phyloP scores from a whole-genome alignment of 2,329 filamentous ascomycete genomes.

The Colletotrichum orbiculare region DNA sequence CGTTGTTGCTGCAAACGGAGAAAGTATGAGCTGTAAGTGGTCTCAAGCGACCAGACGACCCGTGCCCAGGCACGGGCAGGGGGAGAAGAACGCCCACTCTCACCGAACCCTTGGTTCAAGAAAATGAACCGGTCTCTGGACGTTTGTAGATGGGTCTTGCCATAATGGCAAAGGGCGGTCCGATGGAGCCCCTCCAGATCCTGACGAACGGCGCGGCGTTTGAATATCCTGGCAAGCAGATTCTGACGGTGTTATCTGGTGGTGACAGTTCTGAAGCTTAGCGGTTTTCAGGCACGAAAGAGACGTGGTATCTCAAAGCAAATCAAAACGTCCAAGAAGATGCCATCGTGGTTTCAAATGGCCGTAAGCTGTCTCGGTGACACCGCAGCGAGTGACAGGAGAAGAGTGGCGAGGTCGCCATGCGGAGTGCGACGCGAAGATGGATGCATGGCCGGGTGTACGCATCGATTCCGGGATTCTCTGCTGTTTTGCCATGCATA shows the following conservation, averaged over 20 bases:
- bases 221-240: neutral
- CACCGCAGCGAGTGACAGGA: constrained; percentile 49
- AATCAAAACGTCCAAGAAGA: constrained; percentile 30
- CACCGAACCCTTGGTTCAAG: constrained; percentile 12
- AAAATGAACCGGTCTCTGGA: constrained; percentile 13
- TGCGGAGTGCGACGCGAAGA: constrained; percentile 40
- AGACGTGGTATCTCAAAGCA: constrained; percentile 1
- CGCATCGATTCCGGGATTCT: constrained; percentile 49
- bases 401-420: constrained; percentile 38
- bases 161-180: neutral
- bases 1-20: constrained; percentile 27
- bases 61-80: neutral
- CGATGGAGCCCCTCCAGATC: constrained; percentile 27
- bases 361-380: constrained; percentile 44
- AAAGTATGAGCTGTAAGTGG: constrained; percentile 3
- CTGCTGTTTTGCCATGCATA: constrained; percentile 44
- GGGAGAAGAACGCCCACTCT: constrained; percentile 1
- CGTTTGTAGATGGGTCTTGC: constrained; percentile 26
- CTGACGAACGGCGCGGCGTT: constrained; percentile 14
- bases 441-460: constrained; percentile 44
- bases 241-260: neutral
- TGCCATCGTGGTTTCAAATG: constrained; percentile 45
- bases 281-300: constrained; percentile 15
- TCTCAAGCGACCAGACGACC: neutral
- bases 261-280: constrained; percentile 21